Conservation (phyloP, 176 grass and related monocot species). For the Calamus simplicifolius region DNA sequence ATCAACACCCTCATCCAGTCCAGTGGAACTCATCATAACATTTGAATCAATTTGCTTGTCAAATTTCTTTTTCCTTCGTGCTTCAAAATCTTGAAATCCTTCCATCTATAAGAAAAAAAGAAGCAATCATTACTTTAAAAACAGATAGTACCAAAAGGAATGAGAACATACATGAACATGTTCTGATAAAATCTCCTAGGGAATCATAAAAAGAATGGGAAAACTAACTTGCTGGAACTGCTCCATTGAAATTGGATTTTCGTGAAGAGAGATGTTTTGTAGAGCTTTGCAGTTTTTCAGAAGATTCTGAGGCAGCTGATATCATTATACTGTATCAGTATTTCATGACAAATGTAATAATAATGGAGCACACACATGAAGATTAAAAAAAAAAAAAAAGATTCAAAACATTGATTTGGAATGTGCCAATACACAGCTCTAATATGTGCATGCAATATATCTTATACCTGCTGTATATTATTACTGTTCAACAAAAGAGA, state of each 20-base stretch:
- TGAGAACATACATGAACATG: too few relatives aligned
- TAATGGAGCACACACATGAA: too few relatives aligned
- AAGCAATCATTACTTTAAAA: too few relatives aligned
- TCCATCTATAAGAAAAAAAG: slow-evolving; percentile 53
- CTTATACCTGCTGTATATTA: slow-evolving; percentile 60
- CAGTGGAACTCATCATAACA: slow-evolving; percentile 86
- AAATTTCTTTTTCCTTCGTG: slow-evolving; percentile 69
- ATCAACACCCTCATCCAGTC: slow-evolving; percentile 80
- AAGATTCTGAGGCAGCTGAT: slow-evolving; percentile 69
- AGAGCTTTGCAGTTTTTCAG: slow-evolving; percentile 77
- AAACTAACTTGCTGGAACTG: slow-evolving; percentile 69
- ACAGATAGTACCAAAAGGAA: too few relatives aligned
- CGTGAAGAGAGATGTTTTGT: slow-evolving; percentile 76
- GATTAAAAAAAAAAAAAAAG: too few relatives aligned
- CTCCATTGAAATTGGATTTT: slow-evolving; percentile 77
- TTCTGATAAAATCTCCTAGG: too few relatives aligned
- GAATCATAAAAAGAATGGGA: too few relatives aligned
- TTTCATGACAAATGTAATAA: not conserved
- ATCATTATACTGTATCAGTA: slow-evolving; percentile 10
- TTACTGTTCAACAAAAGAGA: slow-evolving; percentile 71
- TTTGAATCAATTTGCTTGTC: slow-evolving; percentile 95
- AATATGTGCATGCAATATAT: too few relatives aligned
- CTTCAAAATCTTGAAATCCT: slow-evolving; percentile 77
- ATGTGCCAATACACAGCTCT: too few relatives aligned
- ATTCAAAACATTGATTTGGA: too few relatives aligned